Evolutionary conservation across 139 green algal genomes (phyloP), one percentile per base, ranked within the genome.

Genomic region (Chlorella sp.): DNA sequence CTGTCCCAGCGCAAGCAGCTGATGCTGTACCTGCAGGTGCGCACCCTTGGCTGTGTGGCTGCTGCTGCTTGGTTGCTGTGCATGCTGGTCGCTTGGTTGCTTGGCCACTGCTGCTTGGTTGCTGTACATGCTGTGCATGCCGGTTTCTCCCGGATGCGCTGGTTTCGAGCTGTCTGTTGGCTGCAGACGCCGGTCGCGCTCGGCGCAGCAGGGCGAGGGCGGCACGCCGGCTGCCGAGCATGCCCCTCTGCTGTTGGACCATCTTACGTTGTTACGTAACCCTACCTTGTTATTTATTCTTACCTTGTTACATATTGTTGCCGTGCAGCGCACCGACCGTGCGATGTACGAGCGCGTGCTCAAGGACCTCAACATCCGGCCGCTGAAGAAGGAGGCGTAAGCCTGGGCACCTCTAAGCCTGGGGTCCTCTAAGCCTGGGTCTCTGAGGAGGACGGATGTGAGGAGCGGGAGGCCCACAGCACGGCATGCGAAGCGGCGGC

Each of bases 21-120:
- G 43, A 58, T 95, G 81, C 28, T 84, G 24, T 95, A 95, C 65
- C 56, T 91, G 76, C 68, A 87, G 83, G 79, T 76, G 41, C 17
- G 60, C 17, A 0, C 14, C 4, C 20, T 43, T 46, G 7, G 68
- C 28, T 73, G 38, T 28, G 68, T 73, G 65, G 32, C 3, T 24
- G 65, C 60, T 36, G 26, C 2, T 34, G 22, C 22, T 36, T 20
- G 24, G 26, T n/a, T 17, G 2, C 22, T 68, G 22, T 17, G 32
- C 26, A 14, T 1, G 60, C 24, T 36, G 26, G 30, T 20, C 6
- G 22, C 30, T 20, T 46, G 7, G 68, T 8, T 73, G 38, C 6
- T 36, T 73, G 65, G 32, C 3, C 8, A n/a, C 60, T 36, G 26
- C 2, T 34, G 22, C 22, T 36, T 20, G 24, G 26, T n/a, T 17